Percentiles rank a stretch among this genome's conserved stretches.
Conservation (phyloP, 2,329 filamentous ascomycete species). For the Tolypocladium album region DNA sequence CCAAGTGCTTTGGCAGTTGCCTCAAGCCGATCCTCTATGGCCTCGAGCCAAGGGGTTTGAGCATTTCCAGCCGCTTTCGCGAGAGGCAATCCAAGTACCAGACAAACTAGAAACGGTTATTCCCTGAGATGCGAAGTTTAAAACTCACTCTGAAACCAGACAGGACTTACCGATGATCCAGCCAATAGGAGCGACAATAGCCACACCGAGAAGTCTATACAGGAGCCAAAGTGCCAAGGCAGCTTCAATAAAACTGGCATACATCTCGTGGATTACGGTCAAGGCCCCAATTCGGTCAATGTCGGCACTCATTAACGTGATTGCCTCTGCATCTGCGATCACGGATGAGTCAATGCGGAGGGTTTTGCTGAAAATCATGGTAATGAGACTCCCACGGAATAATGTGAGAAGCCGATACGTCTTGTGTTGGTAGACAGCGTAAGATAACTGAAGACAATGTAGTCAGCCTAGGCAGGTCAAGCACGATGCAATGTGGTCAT, state of each 20-base stretch:
- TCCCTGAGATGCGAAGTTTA: not conserved
- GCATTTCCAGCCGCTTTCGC: constrained; percentile 10
- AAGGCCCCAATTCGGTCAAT: constrained; percentile 22
- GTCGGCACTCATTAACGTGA: constrained; percentile 33
- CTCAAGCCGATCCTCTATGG: constrained; percentile 13
- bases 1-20: constrained; percentile 12
- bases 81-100: constrained; percentile 9
- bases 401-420: constrained; percentile 22
- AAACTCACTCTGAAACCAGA: not conserved
- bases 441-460: constrained; percentile 6
- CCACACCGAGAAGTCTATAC: constrained; percentile 11
- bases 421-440: constrained; percentile 15
- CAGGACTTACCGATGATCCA: constrained; percentile 9
- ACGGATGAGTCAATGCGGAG: constrained; percentile 17
- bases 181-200: constrained; percentile 9
- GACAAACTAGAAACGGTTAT: constrained; percentile 1
- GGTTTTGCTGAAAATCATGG: constrained; percentile 38
- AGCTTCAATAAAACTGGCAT: constrained; percentile 22
- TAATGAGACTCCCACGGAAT: constrained; percentile 22
- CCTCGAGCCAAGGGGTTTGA: constrained; percentile 14
- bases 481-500: constrained; percentile 6
- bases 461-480: not conserved
- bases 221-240: constrained; percentile 22
- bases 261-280: constrained; percentile 19
- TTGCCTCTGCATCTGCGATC: constrained; percentile 11